Conservation (phyloP, 768 basidiomycete species). For the Tylopilus sp. region DNA sequence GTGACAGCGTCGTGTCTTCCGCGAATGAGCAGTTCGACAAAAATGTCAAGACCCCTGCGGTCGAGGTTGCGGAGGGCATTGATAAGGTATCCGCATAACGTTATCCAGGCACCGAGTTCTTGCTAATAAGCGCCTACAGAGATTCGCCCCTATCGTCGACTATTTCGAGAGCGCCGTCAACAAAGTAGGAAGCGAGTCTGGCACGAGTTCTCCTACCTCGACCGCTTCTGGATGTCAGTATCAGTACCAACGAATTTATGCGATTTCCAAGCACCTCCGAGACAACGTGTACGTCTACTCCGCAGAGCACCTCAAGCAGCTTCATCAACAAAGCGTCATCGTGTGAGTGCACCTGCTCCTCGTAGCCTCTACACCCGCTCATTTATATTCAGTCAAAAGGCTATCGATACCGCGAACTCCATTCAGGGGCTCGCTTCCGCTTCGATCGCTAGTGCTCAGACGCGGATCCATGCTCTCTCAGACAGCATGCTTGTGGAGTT, state of each 20-base stretch:
- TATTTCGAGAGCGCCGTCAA: conserved; percentile 62
- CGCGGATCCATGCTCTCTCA: conserved; percentile 56
- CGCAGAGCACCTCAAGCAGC: conserved; percentile 65
- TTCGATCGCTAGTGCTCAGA: conserved; percentile 51
- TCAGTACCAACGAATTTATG: conserved; percentile 74
- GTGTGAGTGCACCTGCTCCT: conserved; percentile 44
- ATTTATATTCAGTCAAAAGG: conserved; percentile 51
- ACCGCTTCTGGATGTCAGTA: conserved; percentile 56
- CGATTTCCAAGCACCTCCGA: conserved; percentile 60
- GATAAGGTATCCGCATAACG: conserved; percentile 57
- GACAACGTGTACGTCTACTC: conserved; percentile 65
- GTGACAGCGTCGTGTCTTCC: conserved; percentile 48
- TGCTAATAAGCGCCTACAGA: conserved; percentile 35
- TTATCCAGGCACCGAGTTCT: conserved; percentile 14
- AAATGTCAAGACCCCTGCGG: conserved; percentile 59
- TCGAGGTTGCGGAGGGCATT: conserved; percentile 59
- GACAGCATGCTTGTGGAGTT: conserved; percentile 66
- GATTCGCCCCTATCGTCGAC: conserved; percentile 72
- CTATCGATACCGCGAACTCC: conserved; percentile 61
- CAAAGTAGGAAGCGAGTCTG: conserved; percentile 42
- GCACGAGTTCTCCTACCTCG: conserved; percentile 43
- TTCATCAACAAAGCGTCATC: conserved; percentile 61
- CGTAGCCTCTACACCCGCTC: conserved; percentile 1
- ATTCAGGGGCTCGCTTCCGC: conserved; percentile 60
- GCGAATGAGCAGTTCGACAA: conserved; percentile 67